Evolutionary conservation across 441 rosid genomes (phyloP), one percentile per base, ranked within the genome.

Genomic region (Arabidopsis lyrata): DNA sequence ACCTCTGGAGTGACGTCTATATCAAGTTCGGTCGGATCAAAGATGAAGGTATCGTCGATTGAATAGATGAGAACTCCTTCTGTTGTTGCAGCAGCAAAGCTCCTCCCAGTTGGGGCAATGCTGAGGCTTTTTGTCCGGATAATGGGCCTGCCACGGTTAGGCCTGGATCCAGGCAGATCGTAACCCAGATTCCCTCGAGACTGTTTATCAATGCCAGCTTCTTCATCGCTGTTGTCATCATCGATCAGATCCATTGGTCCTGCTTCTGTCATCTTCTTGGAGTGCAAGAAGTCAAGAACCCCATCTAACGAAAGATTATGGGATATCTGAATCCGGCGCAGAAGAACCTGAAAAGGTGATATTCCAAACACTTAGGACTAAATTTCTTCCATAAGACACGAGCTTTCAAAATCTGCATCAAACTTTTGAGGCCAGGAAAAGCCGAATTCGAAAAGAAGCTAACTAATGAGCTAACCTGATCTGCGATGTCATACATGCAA

Each of bases 1-100:
- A 95, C 99, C 91, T 93, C 94, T 45, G 98, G 97, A 57, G 99
- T 95, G 57, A 95, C 98, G 66, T 93, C 97, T 22, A 95, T 91
- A 84, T 90, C 99, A 58, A 95, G 99, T 83, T 95, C 98, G 5
- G 97, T 87, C 22, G 99, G 99, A 81, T 93, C 98, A 20, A 95
- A 93, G 80, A 93, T 88, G 63, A 93, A 95, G 47, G 96, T 85
- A 1, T 93, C 99, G 34, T 95, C 98, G 36, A 90, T 82, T 65
- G 99, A 92, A 83, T 74, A 93, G 72, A 95, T 84, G 52, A 90
- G 88, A 66, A 95, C 98, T 32, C 98, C 99, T 75, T 95, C 99
- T 3, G 98, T 95, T 15, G 97, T 93, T 59, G 99, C 96, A 22
- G 96, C 98, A 38, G 92, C 80, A 75, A 95, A 93, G 81, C 88